A percentile compares a stretch with the other conserved stretches of the same genome.
These are phyloP conservation scores for Hemileccinum impolitum DNA, from an alignment of 768 basidiomycete genomes.

Conservation along the genomic window DNA sequence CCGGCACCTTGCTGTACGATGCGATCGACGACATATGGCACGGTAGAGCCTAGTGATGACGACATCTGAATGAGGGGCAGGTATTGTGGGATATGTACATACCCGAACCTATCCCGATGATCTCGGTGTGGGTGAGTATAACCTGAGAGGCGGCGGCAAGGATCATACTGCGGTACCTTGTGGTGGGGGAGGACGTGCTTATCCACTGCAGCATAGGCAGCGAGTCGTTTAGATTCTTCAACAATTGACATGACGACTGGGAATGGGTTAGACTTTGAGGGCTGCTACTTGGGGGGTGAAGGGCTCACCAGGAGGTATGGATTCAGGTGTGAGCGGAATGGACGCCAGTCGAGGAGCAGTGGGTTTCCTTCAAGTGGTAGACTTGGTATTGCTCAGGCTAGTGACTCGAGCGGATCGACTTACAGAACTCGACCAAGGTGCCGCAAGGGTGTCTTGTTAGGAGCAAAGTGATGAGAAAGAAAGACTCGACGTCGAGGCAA, in stretches of 20 bases:
- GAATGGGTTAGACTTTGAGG: background rate
- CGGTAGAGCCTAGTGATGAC: conserved; percentile 69
- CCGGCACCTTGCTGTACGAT: conserved; percentile 80
- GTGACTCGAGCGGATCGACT: conserved; percentile 9
- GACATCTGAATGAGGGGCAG: conserved; percentile 2
- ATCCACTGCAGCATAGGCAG: conserved; percentile 94
- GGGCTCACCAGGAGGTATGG: conserved; percentile 10
- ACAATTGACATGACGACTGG: conserved; percentile 41
- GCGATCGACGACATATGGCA: conserved; percentile 94
- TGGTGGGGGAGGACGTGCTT: conserved; percentile 79
- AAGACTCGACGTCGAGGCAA: background rate
- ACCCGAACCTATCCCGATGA: conserved; percentile 90
- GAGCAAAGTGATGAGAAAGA: conserved; percentile 1
- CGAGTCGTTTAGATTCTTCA: conserved; percentile 84
- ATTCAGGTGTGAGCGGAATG: conserved; percentile 1
- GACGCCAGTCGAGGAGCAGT: conserved; percentile 9
- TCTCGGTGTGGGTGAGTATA: conserved; percentile 36
- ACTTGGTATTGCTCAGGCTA: background rate
- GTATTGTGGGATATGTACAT: background rate
- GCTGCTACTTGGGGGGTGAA: background rate
- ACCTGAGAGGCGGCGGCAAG: background rate
- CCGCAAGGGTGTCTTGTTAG: conserved; percentile 11
- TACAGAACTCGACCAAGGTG: conserved; percentile 14
- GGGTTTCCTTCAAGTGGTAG: conserved; percentile 7
- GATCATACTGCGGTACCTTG: conserved; percentile 51